These are phyloP conservation scores for Ministeria vibrans DNA, from an alignment of 78 protist genomes.

Conservation along the genomic window DNA sequence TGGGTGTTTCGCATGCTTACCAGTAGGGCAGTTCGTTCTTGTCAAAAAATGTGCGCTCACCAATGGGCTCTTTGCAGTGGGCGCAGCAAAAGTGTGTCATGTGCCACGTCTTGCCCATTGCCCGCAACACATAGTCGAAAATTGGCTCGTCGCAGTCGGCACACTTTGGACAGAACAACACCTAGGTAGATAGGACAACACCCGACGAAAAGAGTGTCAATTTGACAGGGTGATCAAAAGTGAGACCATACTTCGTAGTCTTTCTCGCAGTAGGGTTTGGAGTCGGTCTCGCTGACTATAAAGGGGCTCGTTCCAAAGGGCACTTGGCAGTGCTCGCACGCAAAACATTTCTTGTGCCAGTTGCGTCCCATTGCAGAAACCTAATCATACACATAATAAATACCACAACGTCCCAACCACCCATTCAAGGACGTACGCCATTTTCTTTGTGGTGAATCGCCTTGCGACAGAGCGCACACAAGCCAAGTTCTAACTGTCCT, in stretches of 20 bases:
- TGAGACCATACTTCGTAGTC: conserved; percentile 53
- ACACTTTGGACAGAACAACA: conserved; percentile 53
- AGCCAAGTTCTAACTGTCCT: neutral
- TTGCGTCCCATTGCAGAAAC: neutral
- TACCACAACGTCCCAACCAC: too few relatives aligned
- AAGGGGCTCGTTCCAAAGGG: neutral
- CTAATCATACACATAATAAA: too few relatives aligned
- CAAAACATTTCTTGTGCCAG: neutral
- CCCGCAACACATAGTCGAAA: conserved; percentile 52
- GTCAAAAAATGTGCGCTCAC: conserved; percentile 49
- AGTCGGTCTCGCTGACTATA: conserved; percentile 37
- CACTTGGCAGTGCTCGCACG: neutral
- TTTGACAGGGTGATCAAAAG: too few relatives aligned
- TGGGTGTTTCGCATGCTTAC: too few relatives aligned
- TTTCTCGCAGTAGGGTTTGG: conserved; percentile 48
- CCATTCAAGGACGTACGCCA: neutral
- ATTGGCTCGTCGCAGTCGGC: conserved; percentile 62
- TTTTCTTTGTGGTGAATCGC: neutral
- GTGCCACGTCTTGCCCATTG: conserved; percentile 63
- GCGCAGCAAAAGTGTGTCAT: conserved; percentile 58
- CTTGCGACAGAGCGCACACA: neutral
- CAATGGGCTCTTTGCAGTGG: conserved; percentile 53
- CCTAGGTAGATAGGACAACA: too few relatives aligned
- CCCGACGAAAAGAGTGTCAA: too few relatives aligned
- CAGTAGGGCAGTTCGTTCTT: conserved; percentile 57